These are phyloP conservation scores for Saccharum spontaneum DNA, from an alignment of 176 grass and related monocot genomes.

Conservation along the genomic window DNA sequence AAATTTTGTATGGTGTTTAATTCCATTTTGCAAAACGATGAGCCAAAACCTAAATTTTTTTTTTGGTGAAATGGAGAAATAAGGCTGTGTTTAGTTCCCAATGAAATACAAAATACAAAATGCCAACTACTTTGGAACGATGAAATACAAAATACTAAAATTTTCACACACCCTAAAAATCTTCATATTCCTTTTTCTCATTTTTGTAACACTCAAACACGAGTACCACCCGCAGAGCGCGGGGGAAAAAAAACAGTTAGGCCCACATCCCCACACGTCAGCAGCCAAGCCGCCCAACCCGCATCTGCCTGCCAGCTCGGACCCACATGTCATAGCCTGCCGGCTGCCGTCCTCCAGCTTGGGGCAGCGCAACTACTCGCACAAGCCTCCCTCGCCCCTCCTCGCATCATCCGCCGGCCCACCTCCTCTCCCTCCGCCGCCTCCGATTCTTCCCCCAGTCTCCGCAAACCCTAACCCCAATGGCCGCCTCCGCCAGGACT, in stretches of 20 bases:
- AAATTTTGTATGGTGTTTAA: no score
- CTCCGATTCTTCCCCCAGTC: neutral
- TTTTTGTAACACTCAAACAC: neutral
- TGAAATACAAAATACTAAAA: no score
- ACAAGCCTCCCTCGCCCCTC: neutral
- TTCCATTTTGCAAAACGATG: no score
- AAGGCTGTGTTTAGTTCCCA: no score
- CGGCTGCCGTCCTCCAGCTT: neutral
- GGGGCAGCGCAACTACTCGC: neutral
- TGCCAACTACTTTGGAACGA: no score
- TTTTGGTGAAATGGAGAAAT: no score
- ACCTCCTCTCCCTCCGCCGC: neutral
- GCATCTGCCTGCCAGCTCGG: neutral
- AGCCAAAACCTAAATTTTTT: no score
- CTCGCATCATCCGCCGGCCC: slow-evolving; percentile 45
- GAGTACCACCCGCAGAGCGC: neutral
- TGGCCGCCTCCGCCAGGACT: slow-evolving; percentile 15
- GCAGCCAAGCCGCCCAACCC: neutral
- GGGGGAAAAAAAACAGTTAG: slow-evolving; percentile 13
- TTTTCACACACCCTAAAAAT: no score
- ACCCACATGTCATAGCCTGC: slow-evolving; percentile 10
- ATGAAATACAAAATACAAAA: no score
- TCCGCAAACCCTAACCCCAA: neutral
- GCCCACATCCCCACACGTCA: neutral
- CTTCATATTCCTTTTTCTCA: neutral